Percentiles rank a stretch among this genome's conserved stretches.
Evolutionary conservation across 1,139 yeast species (phyloP).

Genomic region (Pichia sp.): DNA sequence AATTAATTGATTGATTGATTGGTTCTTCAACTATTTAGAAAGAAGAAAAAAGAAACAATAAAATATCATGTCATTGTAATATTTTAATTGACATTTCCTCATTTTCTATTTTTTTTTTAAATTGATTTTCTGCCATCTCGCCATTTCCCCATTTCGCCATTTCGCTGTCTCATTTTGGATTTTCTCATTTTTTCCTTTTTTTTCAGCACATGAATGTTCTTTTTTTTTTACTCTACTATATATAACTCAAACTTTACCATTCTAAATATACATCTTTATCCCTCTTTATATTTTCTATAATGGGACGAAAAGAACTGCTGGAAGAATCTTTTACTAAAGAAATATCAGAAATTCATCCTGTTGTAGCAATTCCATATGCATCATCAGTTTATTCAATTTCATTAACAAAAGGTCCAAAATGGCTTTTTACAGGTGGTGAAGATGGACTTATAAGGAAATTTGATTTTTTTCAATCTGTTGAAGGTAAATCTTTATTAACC

Average conservation of each 20-base stretch:
- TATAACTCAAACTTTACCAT: too few relatives aligned
- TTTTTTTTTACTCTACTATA: too few relatives aligned
- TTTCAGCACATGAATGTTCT: too few relatives aligned
- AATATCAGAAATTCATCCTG: conserved; percentile 34
- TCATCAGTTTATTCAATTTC: conserved; percentile 71
- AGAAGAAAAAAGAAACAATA: too few relatives aligned
- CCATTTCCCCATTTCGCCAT: too few relatives aligned
- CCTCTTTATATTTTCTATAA: not conserved
- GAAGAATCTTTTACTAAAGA: conserved; percentile 2
- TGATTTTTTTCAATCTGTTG: conserved; percentile 78
- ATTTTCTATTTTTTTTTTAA: not conserved
- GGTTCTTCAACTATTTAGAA: too few relatives aligned
- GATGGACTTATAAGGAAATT: conserved; percentile 91
- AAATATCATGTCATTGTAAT: too few relatives aligned
- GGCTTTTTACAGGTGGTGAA: conserved; percentile 92
- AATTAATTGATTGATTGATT: too few relatives aligned
- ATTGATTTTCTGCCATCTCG: not conserved
- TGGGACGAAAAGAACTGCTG: conserved; percentile 1
- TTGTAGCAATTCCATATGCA: conserved; percentile 68
- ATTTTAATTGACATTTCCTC: too few relatives aligned
- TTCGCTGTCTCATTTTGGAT: too few relatives aligned
- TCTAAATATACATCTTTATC: not conserved
- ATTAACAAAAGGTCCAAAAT: conserved; percentile 74
- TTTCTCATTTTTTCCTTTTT: not conserved
- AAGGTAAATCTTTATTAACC: conserved; percentile 85